A percentile compares a stretch with the other conserved stretches of the same genome.
Evolutionary conservation across 495 filamentous ascomycete genomes (phyloP).

Genomic region (Friedmanniomyces endolithicus): DNA sequence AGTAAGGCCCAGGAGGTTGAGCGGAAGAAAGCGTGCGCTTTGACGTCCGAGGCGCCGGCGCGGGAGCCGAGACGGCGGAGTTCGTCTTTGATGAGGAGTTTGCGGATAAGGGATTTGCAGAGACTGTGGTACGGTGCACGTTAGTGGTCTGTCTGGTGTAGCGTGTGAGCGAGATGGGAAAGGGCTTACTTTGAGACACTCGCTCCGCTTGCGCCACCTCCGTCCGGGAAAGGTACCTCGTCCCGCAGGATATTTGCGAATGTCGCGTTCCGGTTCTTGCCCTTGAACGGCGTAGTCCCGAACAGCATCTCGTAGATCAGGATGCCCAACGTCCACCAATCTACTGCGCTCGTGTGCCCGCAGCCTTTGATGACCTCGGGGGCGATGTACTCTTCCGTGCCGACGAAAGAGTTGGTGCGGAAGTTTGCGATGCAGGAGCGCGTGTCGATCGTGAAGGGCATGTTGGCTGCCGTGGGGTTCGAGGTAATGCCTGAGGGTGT

Average conservation of each 20-base stretch:
- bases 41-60: constrained; percentile 92
- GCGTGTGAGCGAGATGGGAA: no score
- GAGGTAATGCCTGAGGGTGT: constrained; percentile 46
- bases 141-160: no score
- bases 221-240: constrained; percentile 88
- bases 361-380: constrained; percentile 98
- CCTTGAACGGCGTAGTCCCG: constrained; percentile 97
- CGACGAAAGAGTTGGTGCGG: constrained; percentile 95
- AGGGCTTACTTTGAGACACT: constrained; percentile 73
- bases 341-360: constrained; percentile 93
- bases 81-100: constrained; percentile 95
- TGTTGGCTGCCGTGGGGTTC: constrained; percentile 61
- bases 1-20: constrained; percentile 93
- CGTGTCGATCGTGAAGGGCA: constrained; percentile 83
- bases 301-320: constrained; percentile 98
- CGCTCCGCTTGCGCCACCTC: constrained; percentile 51
- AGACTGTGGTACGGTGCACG: constrained; percentile 46
- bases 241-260: constrained; percentile 96
- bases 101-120: constrained; percentile 93
- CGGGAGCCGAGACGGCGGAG: constrained; percentile 86
- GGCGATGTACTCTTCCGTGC: constrained; percentile 96
- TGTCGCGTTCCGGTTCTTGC: constrained; percentile 94
- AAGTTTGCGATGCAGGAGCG: constrained; percentile 98
- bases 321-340: constrained; percentile 98
- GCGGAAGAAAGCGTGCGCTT: constrained; percentile 91